A percentile compares a stretch with the other conserved stretches of the same genome.
Evolutionary conservation across 2,329 filamentous ascomycete species (phyloP).

Genomic region (Cytospora piceicola): DNA sequence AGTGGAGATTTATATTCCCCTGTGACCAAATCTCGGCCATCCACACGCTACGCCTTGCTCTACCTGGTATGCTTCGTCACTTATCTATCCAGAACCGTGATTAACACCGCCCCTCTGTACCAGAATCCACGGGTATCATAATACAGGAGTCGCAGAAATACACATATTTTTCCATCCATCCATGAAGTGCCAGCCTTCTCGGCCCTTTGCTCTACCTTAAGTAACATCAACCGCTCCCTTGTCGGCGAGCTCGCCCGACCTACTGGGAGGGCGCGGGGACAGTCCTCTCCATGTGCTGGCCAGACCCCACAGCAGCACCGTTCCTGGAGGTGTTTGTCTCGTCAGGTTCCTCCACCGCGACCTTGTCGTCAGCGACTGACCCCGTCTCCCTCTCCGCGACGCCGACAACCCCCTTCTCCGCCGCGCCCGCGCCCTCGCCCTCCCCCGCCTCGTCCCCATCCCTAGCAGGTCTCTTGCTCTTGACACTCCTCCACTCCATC

Average conservation of each 20-base stretch:
- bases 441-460: too few relatives aligned
- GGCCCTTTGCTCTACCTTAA: not conserved
- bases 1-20: constrained; percentile 2
- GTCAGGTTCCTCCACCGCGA: not conserved
- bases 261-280: not conserved
- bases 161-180: not conserved
- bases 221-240: not conserved
- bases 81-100: not conserved
- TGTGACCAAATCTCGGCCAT: not conserved
- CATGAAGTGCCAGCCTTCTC: not conserved
- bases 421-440: not conserved
- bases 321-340: not conserved
- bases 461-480: constrained; percentile 37
- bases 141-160: not conserved
- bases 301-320: not conserved
- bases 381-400: not conserved
- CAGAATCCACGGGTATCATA: not conserved
- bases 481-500: constrained; percentile 63
- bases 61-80: not conserved
- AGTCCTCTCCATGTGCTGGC: not conserved
- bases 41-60: not conserved
- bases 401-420: constrained; percentile 7
- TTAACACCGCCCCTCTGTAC: not conserved
- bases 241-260: not conserved
- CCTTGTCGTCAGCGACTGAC: not conserved